These are phyloP conservation scores for Fusarium staphyleae DNA, from an alignment of 2,329 filamentous ascomycete species.

Conservation along the genomic window DNA sequence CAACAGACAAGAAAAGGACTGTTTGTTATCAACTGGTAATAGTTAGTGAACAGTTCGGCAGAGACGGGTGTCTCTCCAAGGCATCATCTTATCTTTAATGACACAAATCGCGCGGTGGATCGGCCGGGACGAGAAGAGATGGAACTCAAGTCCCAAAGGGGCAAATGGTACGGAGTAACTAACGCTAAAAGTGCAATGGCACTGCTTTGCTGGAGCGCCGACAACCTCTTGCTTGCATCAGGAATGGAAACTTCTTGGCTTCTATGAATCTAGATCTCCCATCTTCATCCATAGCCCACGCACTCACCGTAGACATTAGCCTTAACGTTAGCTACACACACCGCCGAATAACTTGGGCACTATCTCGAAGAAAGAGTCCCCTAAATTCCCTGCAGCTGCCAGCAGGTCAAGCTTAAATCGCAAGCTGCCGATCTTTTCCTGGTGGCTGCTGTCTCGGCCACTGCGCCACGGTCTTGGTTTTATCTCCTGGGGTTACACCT, in stretches of 20 bases:
- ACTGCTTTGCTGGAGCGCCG: constrained; percentile 11
- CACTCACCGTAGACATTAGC: constrained; percentile 22
- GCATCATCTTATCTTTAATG: no score
- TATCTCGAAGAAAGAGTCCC: not conserved
- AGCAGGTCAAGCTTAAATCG: constrained; percentile 32
- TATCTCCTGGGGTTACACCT: constrained; percentile 28
- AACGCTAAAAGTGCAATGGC: constrained; percentile 18
- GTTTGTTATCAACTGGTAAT: not conserved
- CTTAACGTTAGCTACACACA: no score
- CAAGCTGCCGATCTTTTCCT: constrained; percentile 24
- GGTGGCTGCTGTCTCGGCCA: constrained; percentile 9
- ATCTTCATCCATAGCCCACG: not conserved
- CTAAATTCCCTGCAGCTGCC: constrained; percentile 33
- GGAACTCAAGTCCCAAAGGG: not conserved
- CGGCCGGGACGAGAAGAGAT: not conserved
- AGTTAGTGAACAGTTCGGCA: no score
- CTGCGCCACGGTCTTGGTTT: constrained; percentile 30
- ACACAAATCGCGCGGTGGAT: not conserved
- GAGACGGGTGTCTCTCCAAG: no score
- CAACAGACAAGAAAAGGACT: not conserved
- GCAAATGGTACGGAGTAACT: no score
- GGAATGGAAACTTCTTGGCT: constrained; percentile 7
- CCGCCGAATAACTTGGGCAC: not conserved
- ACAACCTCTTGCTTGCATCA: constrained; percentile 29
- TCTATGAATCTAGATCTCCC: not conserved